Conservation (phyloP, 2,329 filamentous ascomycete species). For the Xylariaceae sp. region DNA sequence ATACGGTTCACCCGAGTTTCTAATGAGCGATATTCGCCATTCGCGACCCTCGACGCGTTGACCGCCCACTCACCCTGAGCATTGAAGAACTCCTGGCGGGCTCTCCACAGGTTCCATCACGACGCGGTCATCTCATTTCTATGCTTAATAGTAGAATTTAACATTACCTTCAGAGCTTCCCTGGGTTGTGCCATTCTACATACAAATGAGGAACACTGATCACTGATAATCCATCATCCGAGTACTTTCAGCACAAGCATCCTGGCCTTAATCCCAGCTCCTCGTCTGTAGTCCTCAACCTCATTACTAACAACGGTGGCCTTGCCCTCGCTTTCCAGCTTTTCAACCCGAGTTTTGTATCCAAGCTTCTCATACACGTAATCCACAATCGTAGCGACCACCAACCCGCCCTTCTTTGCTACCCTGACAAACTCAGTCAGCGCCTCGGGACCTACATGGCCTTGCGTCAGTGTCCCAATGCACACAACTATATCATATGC, state of each 20-base stretch:
- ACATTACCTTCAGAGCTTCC: no score
- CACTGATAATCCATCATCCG: no score
- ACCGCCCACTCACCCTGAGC: not conserved
- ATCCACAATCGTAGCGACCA: constrained; percentile 58
- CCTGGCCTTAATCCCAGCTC: no score
- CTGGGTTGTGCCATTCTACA: no score
- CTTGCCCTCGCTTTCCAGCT: constrained; percentile 37
- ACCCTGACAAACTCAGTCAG: constrained; percentile 58
- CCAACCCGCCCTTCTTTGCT: constrained; percentile 51
- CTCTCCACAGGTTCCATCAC: not conserved
- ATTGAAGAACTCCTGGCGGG: not conserved
- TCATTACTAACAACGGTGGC: constrained; percentile 6
- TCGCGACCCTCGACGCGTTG: not conserved
- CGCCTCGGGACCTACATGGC: constrained; percentile 58
- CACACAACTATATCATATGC: constrained; percentile 59
- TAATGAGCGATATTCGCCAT: not conserved
- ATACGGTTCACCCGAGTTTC: not conserved
- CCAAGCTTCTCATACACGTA: constrained; percentile 56
- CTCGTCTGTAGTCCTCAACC: constrained; percentile 13
- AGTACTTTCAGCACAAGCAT: no score
- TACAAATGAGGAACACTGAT: no score
- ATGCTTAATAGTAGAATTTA: no score
- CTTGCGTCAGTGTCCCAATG: constrained; percentile 60
- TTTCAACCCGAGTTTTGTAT: constrained; percentile 52
- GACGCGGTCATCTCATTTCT: no score